Conservation (phyloP, 2,329 filamentous ascomycete genomes). For the Ascomycota sp. region DNA sequence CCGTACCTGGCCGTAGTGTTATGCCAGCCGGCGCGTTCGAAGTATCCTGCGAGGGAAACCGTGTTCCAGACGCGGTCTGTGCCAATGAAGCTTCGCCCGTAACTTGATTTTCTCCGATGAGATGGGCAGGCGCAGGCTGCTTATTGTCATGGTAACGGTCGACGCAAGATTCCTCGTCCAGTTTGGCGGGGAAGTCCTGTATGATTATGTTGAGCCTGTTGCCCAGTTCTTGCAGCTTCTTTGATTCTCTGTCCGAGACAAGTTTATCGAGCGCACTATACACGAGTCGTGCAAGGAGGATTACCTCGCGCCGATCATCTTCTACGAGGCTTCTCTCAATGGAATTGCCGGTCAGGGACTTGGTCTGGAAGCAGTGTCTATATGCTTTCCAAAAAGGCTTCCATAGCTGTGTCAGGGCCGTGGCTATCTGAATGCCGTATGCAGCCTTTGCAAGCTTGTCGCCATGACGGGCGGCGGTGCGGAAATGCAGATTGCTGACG, state of each 20-base stretch:
- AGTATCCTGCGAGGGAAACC: too few relatives aligned
- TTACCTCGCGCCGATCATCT: constrained; percentile 19
- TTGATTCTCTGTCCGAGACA: constrained; percentile 6
- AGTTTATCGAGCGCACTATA: constrained; percentile 24
- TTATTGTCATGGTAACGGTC: constrained; percentile 8
- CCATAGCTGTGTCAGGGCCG: constrained; percentile 30
- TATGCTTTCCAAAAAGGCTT: constrained; percentile 21
- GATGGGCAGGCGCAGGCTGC: too few relatives aligned
- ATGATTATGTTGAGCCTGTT: constrained; percentile 15
- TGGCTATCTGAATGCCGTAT: constrained; percentile 28
- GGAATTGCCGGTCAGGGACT: constrained; percentile 2
- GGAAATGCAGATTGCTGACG: constrained; percentile 21
- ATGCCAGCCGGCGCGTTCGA: too few relatives aligned
- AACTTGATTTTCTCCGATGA: too few relatives aligned
- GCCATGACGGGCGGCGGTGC: constrained; percentile 10
- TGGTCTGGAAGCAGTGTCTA: constrained; percentile 14
- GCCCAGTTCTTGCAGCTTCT: constrained; percentile 13
- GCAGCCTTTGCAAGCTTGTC: constrained; percentile 17
- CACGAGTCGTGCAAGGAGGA: constrained; percentile 24
- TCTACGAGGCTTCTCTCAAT: constrained; percentile 4
- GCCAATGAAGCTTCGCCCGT: too few relatives aligned
- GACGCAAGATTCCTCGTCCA: constrained; percentile 9
- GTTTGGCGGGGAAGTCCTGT: constrained; percentile 11
- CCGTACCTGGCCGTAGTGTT: too few relatives aligned
- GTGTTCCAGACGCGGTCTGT: too few relatives aligned